These are phyloP conservation scores for Diaporthe ampelina DNA, from an alignment of 2,329 filamentous ascomycete species.

Conservation along the genomic window DNA sequence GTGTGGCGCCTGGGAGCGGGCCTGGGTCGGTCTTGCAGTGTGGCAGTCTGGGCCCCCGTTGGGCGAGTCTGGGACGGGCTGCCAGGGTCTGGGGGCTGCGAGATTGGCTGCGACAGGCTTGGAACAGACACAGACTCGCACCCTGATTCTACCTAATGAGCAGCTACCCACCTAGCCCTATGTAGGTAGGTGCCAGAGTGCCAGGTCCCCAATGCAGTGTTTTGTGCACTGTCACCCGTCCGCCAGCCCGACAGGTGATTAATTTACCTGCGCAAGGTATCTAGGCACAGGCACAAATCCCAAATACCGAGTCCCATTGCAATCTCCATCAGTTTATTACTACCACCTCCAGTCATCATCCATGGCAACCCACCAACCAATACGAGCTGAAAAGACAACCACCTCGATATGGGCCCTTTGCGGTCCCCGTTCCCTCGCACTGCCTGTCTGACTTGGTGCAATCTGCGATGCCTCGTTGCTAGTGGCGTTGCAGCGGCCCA, in stretches of 20 bases:
- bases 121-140: conserved; percentile 1
- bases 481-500: background rate
- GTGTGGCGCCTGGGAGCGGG: background rate
- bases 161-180: too few species aligned
- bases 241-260: background rate
- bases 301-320: conserved; percentile 26
- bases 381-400: conserved; percentile 26
- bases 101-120: conserved; percentile 29
- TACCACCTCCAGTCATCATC: background rate
- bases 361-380: conserved; percentile 13
- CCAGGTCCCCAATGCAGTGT: too few species aligned
- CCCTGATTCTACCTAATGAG: background rate
- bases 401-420: background rate
- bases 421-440: background rate
- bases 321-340: conserved; percentile 30
- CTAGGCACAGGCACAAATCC: conserved; percentile 3
- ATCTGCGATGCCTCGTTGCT: background rate
- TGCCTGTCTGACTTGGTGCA: background rate
- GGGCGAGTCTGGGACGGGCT: conserved; percentile 10
- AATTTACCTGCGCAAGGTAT: too few species aligned
- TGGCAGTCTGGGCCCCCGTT: background rate
- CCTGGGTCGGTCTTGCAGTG: conserved; percentile 9
- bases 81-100: conserved; percentile 24
- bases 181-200: too few species aligned
- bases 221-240: too few species aligned